A percentile compares a stretch with the other conserved stretches of the same genome.
Evolutionary conservation across 345 rosid species (phyloP).

Genomic region (Laguncularia racemosa): DNA sequence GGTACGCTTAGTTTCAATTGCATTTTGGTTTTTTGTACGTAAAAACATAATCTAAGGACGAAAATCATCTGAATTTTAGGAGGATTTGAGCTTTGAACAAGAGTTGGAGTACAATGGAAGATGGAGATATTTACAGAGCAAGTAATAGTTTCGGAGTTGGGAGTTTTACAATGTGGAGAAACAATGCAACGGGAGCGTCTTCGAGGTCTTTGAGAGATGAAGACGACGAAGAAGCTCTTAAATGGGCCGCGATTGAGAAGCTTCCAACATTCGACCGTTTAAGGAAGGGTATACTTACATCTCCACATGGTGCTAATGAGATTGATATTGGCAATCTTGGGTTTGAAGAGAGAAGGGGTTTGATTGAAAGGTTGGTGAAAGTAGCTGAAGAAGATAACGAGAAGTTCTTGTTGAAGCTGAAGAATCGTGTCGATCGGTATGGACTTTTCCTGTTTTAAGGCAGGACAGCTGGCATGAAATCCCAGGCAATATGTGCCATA

Average conservation of each 20-base stretch:
- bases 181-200: conserved; percentile 30
- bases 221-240: conserved; percentile 54
- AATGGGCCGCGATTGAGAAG: conserved; percentile 48
- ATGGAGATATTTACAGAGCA: conserved; percentile 27
- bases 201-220: conserved; percentile 54
- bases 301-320: conserved; percentile 10
- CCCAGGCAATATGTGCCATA: background rate
- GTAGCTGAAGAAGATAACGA: conserved; percentile 26
- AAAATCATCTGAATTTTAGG: no score
- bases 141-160: conserved; percentile 23
- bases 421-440: conserved; percentile 18
- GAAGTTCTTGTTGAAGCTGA: conserved; percentile 25
- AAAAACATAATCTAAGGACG: no score
- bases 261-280: conserved; percentile 37
- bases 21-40: no score
- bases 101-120: conserved; percentile 2
- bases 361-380: conserved; percentile 28
- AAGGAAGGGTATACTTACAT: conserved; percentile 31
- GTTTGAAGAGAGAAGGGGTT: conserved; percentile 10
- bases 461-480: no score
- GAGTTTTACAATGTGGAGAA: conserved; percentile 26
- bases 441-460: background rate
- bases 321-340: conserved; percentile 17
- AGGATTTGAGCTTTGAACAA: no score
- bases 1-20: no score